A percentile compares a stretch with the other conserved stretches of the same genome.
Conservation (phyloP, 257 asterid species). For the Nicotiana undulata region DNA sequence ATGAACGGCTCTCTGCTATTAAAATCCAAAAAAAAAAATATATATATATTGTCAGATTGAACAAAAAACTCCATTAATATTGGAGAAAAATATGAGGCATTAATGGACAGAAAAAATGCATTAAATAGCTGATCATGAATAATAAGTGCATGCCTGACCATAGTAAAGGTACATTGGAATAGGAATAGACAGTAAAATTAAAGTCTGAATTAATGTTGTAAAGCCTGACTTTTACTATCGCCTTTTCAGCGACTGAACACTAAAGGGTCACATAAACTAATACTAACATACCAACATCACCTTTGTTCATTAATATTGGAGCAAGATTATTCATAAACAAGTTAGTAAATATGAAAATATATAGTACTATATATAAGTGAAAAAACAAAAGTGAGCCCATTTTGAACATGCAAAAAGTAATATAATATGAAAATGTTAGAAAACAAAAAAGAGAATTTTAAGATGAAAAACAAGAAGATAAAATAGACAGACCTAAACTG, state of each 20-base stretch:
- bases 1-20: conserved; percentile 40
- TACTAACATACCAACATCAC: too few species aligned
- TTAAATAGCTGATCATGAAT: not conserved
- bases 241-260: not conserved
- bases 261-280: not conserved
- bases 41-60: not conserved
- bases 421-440: not conserved
- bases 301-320: too few species aligned
- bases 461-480: not conserved
- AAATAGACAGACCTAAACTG: too few species aligned
- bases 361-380: not conserved
- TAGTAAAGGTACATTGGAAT: conserved; percentile 4
- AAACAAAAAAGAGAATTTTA: not conserved
- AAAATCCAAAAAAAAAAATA: not conserved
- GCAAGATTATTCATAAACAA: too few species aligned
- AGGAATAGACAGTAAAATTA: conserved; percentile 1
- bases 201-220: not conserved
- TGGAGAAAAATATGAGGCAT: not conserved
- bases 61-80: not conserved
- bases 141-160: not conserved
- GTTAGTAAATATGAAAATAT: too few species aligned
- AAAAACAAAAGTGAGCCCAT: not conserved
- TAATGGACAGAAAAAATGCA: not conserved
- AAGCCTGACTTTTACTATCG: too few species aligned
- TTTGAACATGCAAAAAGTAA: not conserved